These are phyloP conservation scores for Colletotrichum lentis DNA, from an alignment of 2,329 filamentous ascomycete genomes.

Conservation along the genomic window DNA sequence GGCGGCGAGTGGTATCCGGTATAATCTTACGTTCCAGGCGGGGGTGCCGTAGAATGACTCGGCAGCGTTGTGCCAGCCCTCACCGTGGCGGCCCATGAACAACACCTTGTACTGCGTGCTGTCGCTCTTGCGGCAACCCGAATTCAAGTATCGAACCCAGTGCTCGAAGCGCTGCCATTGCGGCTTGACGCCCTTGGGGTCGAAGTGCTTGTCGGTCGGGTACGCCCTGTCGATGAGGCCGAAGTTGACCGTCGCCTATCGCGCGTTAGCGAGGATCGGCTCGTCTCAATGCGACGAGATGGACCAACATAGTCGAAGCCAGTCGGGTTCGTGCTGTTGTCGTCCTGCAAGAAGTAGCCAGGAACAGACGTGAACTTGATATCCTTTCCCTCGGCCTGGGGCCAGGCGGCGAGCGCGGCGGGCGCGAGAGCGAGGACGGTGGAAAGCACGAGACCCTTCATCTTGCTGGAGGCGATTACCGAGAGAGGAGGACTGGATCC, in stretches of 20 bases:
- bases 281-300: background rate
- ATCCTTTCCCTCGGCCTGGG: conserved; percentile 48
- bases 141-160: conserved; percentile 65
- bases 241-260: conserved; percentile 67
- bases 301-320: conserved; percentile 70
- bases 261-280: conserved; percentile 4
- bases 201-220: conserved; percentile 58
- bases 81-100: conserved; percentile 74
- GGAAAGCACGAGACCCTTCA: conserved; percentile 47
- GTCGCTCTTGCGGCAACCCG: conserved; percentile 46
- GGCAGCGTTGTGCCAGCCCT: conserved; percentile 71
- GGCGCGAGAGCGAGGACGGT: conserved; percentile 45
- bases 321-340: conserved; percentile 60
- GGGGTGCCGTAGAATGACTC: conserved; percentile 73
- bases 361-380: conserved; percentile 68
- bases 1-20: background rate
- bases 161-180: conserved; percentile 72
- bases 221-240: conserved; percentile 72
- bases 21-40: conserved; percentile 68
- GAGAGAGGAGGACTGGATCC: conserved; percentile 10
- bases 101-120: conserved; percentile 70
- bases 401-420: conserved; percentile 45
- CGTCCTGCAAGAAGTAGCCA: conserved; percentile 72
- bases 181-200: conserved; percentile 54
- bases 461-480: conserved; percentile 41